phyloP scores from a whole-genome alignment of 1,284 basidiomycete genomes.

The Cutaneotrichosporon dermatis region DNA sequence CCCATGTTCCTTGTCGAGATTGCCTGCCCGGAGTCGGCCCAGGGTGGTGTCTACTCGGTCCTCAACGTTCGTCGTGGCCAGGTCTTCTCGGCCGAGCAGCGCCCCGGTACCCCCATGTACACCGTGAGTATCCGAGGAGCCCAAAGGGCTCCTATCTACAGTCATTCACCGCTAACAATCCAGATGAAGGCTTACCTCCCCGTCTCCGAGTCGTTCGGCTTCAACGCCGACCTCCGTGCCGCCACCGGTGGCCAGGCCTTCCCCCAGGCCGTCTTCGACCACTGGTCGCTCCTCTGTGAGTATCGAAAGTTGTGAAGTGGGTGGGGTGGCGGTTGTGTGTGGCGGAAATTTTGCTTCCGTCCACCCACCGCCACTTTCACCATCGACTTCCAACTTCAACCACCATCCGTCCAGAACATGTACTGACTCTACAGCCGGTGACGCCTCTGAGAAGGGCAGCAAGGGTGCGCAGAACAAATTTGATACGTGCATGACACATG shows the following conservation, averaged over 20 bases:
- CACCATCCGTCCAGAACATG: too few species aligned
- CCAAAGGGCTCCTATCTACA: too few species aligned
- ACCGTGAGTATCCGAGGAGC: conserved; percentile 58
- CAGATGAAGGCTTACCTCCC: conserved; percentile 18
- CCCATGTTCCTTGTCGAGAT: conserved; percentile 99
- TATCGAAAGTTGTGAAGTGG: too few species aligned
- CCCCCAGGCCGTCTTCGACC: conserved; percentile 93
- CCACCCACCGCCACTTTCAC: too few species aligned
- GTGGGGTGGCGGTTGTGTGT: too few species aligned
- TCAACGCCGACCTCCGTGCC: conserved; percentile 92
- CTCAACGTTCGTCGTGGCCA: conserved; percentile 98
- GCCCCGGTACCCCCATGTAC: conserved; percentile 98
- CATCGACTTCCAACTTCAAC: too few species aligned
- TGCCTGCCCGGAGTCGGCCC: conserved; percentile 94
- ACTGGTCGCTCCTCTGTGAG: conserved; percentile 60
- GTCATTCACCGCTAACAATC: not conserved
- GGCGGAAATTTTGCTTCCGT: too few species aligned
- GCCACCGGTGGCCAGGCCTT: conserved; percentile 96
- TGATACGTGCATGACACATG: too few species aligned
- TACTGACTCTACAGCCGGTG: conserved; percentile 36
- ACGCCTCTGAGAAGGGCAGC: conserved; percentile 55
- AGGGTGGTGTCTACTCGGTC: conserved; percentile 94
- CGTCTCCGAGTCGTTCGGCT: conserved; percentile 96
- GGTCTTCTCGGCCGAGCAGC: conserved; percentile 96
- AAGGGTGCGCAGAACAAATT: conserved; percentile 52